Conservation (phyloP, 2,329 filamentous ascomycete genomes). For the Fusarium robinianum region DNA sequence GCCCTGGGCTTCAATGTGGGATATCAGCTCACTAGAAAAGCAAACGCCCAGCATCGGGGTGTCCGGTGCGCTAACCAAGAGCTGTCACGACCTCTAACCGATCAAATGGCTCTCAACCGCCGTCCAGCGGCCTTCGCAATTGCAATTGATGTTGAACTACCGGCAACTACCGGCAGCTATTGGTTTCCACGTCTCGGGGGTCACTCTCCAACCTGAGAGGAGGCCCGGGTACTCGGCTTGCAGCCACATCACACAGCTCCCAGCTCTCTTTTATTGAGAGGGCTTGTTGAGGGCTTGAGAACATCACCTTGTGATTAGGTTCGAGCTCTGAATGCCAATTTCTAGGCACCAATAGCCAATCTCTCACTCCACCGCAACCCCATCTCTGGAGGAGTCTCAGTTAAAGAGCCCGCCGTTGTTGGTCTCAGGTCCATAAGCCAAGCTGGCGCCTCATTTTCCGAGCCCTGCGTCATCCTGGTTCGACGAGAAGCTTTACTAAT, state of each 20-base stretch:
- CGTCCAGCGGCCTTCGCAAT: too few relatives aligned
- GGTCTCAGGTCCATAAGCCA: neutral
- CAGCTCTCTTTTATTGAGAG: neutral
- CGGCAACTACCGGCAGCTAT: too few relatives aligned
- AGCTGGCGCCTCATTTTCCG: neutral
- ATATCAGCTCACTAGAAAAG: too few relatives aligned
- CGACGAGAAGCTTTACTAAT: slow-evolving; percentile 4
- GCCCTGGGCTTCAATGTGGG: too few relatives aligned
- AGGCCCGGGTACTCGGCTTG: slow-evolving; percentile 2
- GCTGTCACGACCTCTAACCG: too few relatives aligned
- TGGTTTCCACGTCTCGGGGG: too few relatives aligned
- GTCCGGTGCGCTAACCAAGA: too few relatives aligned
- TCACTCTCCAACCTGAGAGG: too few relatives aligned
- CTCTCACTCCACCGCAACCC: neutral
- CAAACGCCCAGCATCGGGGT: too few relatives aligned
- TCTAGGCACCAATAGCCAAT: slow-evolving; percentile 4
- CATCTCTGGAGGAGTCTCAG: slow-evolving; percentile 1
- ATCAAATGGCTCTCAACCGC: too few relatives aligned
- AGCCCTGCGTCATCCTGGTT: slow-evolving; percentile 4
- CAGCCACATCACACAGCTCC: too few relatives aligned
- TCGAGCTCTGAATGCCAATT: slow-evolving; percentile 26
- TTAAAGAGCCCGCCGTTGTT: neutral
- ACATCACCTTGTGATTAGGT: slow-evolving; percentile 14
- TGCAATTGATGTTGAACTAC: too few relatives aligned
- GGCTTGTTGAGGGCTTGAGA: slow-evolving; percentile 6